Conservation (phyloP, 73 alveolate species). For the Uronychia binucleata region DNA sequence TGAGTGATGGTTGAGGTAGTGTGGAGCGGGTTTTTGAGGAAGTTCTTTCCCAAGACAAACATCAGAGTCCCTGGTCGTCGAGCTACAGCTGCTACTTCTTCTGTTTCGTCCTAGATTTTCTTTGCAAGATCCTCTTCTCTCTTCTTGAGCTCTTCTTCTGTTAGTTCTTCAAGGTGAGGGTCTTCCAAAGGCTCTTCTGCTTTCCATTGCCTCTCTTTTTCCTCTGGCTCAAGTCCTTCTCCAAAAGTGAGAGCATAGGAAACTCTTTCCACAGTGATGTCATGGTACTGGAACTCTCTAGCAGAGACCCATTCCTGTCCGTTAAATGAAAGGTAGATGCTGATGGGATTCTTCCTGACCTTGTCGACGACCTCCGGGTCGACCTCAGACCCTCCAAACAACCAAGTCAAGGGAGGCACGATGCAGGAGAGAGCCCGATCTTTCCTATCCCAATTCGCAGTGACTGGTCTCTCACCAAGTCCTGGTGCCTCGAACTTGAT, state of each 20-base stretch:
- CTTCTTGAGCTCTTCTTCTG: constrained; percentile 70
- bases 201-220: constrained; percentile 78
- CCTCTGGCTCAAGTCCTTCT: constrained; percentile 77
- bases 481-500: constrained; percentile 81
- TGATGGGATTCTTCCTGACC: constrained; percentile 71
- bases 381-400: constrained; percentile 92
- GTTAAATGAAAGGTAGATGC: constrained; percentile 87
- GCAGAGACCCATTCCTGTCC: constrained; percentile 95
- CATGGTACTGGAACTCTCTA: constrained; percentile 86
- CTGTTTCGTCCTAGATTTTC: constrained; percentile 66
- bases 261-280: constrained; percentile 77
- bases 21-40: constrained; percentile 17
- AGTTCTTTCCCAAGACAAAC: constrained; percentile 50
- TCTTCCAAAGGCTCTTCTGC: constrained; percentile 84
- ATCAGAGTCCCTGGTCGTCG: constrained; percentile 50
- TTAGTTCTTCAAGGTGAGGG: constrained; percentile 31
- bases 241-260: constrained; percentile 72
- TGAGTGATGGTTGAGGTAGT: no score
- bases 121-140: constrained; percentile 66
- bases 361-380: constrained; percentile 79
- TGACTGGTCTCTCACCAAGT: constrained; percentile 93
- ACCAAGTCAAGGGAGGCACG: constrained; percentile 96
- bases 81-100: constrained; percentile 56
- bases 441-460: constrained; percentile 96
- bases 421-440: constrained; percentile 80